Percentiles rank a stretch among this genome's conserved stretches.
These are phyloP conservation scores for Phycomyces nitens DNA, from an alignment of 192 early-diverging fungal species.

Conservation along the genomic window DNA sequence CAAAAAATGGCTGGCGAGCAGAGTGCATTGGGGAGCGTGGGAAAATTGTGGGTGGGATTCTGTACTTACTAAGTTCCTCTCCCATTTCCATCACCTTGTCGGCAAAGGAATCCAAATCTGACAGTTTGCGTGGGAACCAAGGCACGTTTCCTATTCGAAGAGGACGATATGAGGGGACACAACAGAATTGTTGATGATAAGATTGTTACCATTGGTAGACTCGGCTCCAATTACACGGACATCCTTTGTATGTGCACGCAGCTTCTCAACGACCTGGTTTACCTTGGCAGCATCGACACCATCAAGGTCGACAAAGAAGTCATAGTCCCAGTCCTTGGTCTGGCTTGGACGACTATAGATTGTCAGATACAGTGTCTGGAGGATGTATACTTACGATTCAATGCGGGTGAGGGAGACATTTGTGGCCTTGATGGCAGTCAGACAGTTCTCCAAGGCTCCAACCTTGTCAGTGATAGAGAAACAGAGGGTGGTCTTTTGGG, in stretches of 20 bases:
- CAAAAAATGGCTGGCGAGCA: too few relatives aligned
- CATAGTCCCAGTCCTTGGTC: conserved; percentile 77
- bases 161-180: not conserved
- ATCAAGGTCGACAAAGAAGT: conserved; percentile 92
- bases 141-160: conserved; percentile 49
- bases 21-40: not conserved
- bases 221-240: conserved; percentile 63
- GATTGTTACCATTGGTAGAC: conserved; percentile 36
- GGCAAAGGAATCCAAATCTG: conserved; percentile 89
- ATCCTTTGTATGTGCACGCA: conserved; percentile 67
- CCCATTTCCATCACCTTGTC: conserved; percentile 92
- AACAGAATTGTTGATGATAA: conserved; percentile 1
- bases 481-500: conserved; percentile 25
- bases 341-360: conserved; percentile 70
- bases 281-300: conserved; percentile 61
- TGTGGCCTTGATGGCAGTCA: conserved; percentile 64
- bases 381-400: conserved; percentile 73
- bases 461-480: conserved; percentile 84
- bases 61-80: conserved; percentile 63
- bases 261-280: conserved; percentile 51
- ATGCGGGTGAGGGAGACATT: conserved; percentile 89
- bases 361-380: conserved; percentile 4
- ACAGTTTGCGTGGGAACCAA: conserved; percentile 94
- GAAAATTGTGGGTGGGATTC: not conserved
- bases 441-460: conserved; percentile 81